phyloP scores from a whole-genome alignment of 2,329 filamentous ascomycete species.

The Arthrobotrys musiformis region DNA sequence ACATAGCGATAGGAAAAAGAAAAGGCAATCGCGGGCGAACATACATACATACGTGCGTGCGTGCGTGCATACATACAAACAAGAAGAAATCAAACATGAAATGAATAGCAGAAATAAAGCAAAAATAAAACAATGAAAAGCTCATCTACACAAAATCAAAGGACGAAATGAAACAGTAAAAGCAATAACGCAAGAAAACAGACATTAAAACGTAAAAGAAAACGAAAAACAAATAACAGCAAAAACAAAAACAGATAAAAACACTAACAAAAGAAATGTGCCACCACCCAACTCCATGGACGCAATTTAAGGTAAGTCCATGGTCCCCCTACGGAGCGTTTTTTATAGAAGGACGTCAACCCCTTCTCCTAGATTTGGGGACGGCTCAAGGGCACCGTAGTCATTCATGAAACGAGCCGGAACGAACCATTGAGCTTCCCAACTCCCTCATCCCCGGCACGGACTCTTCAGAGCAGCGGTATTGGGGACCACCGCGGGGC shows the following conservation, averaged over 20 bases:
- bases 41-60: slow-evolving; percentile 8
- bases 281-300: slow-evolving; percentile 8
- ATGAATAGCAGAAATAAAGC: neutral
- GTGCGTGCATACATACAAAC: neutral
- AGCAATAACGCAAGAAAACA: too few relatives aligned
- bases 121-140: neutral
- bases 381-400: neutral
- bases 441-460: neutral
- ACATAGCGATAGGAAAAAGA: neutral
- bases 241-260: slow-evolving; percentile 3
- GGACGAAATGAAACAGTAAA: neutral
- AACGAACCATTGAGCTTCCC: slow-evolving; percentile 6
- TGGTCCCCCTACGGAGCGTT: slow-evolving; percentile 2
- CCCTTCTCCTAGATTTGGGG: slow-evolving; percentile 14
- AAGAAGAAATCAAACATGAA: neutral
- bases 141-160: too few relatives aligned
- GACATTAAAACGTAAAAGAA: neutral
- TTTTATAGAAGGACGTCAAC: slow-evolving; percentile 10
- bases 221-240: neutral
- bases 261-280: neutral
- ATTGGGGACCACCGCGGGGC: slow-evolving; percentile 4
- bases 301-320: neutral
- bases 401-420: neutral
- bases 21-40: slow-evolving; percentile 11
- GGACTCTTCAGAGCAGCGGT: slow-evolving; percentile 13